Percentiles rank a stretch among this genome's conserved stretches.
These are phyloP conservation scores for Hypoxylon sp. DNA, from an alignment of 2,329 filamentous ascomycete species.

Conservation along the genomic window DNA sequence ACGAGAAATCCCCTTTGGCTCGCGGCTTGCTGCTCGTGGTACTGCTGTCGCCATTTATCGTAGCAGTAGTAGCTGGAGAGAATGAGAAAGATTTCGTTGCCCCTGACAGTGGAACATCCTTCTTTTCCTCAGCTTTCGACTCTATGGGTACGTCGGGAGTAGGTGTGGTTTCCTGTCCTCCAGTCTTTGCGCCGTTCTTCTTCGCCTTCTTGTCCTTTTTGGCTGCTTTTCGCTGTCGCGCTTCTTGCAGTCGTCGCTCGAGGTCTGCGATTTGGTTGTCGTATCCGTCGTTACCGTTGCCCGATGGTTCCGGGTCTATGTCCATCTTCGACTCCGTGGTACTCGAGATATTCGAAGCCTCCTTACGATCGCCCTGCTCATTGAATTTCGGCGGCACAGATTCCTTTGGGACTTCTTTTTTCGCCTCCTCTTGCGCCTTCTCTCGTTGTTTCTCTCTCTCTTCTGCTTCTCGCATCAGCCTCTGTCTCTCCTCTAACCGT, in stretches of 20 bases:
- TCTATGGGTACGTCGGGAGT: slow-evolving; percentile 35
- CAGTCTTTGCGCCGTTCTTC: slow-evolving; percentile 11
- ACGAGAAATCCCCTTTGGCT: slow-evolving; percentile 44
- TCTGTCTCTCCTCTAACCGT: slow-evolving; percentile 52
- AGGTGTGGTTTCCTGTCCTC: slow-evolving; percentile 29
- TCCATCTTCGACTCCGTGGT: slow-evolving; percentile 19
- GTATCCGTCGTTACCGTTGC: slow-evolving; percentile 40
- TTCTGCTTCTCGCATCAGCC: slow-evolving; percentile 54
- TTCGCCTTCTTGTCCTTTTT: slow-evolving; percentile 52
- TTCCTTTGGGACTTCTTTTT: slow-evolving; percentile 6
- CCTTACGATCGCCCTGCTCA: slow-evolving; percentile 43
- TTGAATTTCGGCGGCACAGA: background rate
- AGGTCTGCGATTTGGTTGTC: slow-evolving; percentile 55
- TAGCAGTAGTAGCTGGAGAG: slow-evolving; percentile 6
- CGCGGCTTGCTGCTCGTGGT: slow-evolving; percentile 37
- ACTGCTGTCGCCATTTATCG: background rate
- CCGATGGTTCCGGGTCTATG: slow-evolving; percentile 35
- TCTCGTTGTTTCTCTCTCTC: slow-evolving; percentile 52
- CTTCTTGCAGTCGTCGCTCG: slow-evolving; percentile 53
- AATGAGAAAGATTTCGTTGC: slow-evolving; percentile 33
- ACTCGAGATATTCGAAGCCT: slow-evolving; percentile 35
- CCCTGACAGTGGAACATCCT: slow-evolving; percentile 20
- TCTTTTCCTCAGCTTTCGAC: slow-evolving; percentile 52
- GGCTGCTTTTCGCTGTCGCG: slow-evolving; percentile 48
- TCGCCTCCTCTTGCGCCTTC: slow-evolving; percentile 39